Base-by-base conservation (phyloP, 805 yeast genomes). In the Monosporozyma unispora region DNA sequence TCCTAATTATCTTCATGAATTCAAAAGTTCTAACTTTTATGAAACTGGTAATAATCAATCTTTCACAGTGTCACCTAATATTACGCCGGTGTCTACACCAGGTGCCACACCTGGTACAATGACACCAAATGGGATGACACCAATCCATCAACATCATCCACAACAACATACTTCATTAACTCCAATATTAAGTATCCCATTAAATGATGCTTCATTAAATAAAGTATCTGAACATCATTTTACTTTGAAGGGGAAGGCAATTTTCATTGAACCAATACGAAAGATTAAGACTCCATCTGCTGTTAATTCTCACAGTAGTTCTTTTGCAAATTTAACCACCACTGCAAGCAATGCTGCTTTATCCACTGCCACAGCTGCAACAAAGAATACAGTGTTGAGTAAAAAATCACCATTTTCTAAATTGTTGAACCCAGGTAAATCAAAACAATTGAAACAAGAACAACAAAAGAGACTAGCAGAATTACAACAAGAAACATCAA, bases 1-100 rank as follows among this genome's bases (percentile, higher is more conserved):
- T 4, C 79, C 84, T 57, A 80, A 79, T 58, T 82, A 73, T 53
- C 62, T 83, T 37, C 88, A 82, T 63, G 88, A 83, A 62, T 83
- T 82, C 65, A 79, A 76, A 58, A 67, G 62, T 42, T 61, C 64
- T 46, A 62, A 67, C 48, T 61, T 67, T 38, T 67, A 61, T 47
- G 60, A 63, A 43, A 27, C 45, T 18, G n/a, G 22, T 6, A 42
- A 27, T 18, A 37, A 23, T 25, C 48, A 45, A 21, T 39, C 21
- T 33, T 18, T n/a, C 33, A 28, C 41, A 8, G 31, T 25, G 12
- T 16, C 33, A n/a, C 44, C 45, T n/a, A 22, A 11, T 28, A 38
- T 7, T 14, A 27, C 9, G 3, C 22, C 44, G 4, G 48, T n/a
- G 23, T 19, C n/a, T 18, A 35, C 5, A 8, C 31, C 35, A 16